Percentiles rank a stretch among this genome's conserved stretches.
phyloP scores from a whole-genome alignment of 257 asterid genomes.

The Prunella vulgaris region DNA sequence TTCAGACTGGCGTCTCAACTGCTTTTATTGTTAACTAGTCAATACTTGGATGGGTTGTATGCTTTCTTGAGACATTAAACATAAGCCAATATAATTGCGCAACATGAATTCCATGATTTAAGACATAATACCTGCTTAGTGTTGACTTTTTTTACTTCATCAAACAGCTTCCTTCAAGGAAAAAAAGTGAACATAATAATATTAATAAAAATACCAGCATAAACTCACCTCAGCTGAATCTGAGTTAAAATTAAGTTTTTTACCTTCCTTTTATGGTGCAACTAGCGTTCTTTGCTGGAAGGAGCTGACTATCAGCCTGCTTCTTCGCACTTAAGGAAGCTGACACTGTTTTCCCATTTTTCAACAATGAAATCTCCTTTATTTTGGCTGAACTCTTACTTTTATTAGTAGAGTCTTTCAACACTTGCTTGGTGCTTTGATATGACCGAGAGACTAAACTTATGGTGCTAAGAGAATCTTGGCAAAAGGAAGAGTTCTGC shows the following conservation, averaged over 20 bases:
- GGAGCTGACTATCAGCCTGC: slow-evolving; percentile 25
- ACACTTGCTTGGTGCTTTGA: slow-evolving; percentile 46
- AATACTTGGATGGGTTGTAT: neutral
- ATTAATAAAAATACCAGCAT: slow-evolving; percentile 14
- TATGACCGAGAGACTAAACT: slow-evolving; percentile 66
- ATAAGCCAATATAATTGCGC: neutral
- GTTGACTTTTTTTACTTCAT: slow-evolving; percentile 28
- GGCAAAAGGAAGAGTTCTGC: slow-evolving; percentile 70
- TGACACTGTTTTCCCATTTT: slow-evolving; percentile 30
- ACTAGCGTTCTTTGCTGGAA: slow-evolving; percentile 31
- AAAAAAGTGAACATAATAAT: neutral
- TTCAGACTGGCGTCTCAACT: slow-evolving; percentile 34
- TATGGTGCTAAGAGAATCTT: slow-evolving; percentile 58
- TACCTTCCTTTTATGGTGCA: slow-evolving; percentile 64
- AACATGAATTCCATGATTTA: neutral
- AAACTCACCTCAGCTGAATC: neutral
- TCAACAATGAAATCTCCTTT: slow-evolving; percentile 38
- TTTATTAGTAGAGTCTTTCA: slow-evolving; percentile 49
- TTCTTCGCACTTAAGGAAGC: slow-evolving; percentile 47
- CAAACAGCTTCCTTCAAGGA: slow-evolving; percentile 55
- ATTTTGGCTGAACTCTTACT: slow-evolving; percentile 34
- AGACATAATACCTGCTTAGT: slow-evolving; percentile 44
- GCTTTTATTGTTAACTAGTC: slow-evolving; percentile 20
- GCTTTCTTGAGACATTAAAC: slow-evolving; percentile 5
- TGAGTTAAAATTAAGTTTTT: neutral